Base-by-base conservation (phyloP, 352 stramenopile species). In the Sclerospora graminicola region DNA sequence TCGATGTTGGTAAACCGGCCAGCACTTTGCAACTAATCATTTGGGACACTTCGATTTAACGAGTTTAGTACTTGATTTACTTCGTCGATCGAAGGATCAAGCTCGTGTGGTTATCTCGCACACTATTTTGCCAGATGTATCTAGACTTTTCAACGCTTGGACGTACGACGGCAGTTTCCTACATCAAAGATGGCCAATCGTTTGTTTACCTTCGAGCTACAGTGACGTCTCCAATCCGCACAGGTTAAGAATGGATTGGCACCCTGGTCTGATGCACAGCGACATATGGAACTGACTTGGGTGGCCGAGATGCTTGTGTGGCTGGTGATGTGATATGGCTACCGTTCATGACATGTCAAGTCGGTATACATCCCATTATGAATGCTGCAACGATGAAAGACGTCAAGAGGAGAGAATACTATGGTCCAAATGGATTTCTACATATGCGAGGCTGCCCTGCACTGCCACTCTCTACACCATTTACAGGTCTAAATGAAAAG, bases 181-280 rank as follows among this genome's bases (percentile, higher is more conserved):
- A 61, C 55, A 11, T 74, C 66, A 20, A 86, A 86, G 52, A 51
- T 86, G 39, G 46, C 56, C 8, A 82, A 78, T 30, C 16, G 82
- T 41, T 46, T 86, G 8, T 86, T 86, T 45, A 82, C 63, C 16
- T 78, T 63, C 44, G 74, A 86, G 37, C 47, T 86, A 9, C 55
- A 74, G 6, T 6, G 69, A 7, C 65, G 70, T 0, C 24, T 84
- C 9, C 30, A 47, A 10, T 54, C 51, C 8, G 39, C 42, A 8
- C 50, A 65, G 19, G 45, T 67, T 31, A 39, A 52, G 30, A 71
- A 72, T 39, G 56, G 82, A 35, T 47, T 69, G 23, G 51, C 58
- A 84, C 35, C 72, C 72, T 0, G 72, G 72, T 7, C 46, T 70
- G 27, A 65, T 61, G 8, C 50, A 71, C 40, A 82, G 56, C 32